Percentiles rank a stretch among this genome's conserved stretches.
These are phyloP conservation scores for Monosporascus cannonballus DNA, from an alignment of 2,329 filamentous ascomycete species.

Conservation along the genomic window DNA sequence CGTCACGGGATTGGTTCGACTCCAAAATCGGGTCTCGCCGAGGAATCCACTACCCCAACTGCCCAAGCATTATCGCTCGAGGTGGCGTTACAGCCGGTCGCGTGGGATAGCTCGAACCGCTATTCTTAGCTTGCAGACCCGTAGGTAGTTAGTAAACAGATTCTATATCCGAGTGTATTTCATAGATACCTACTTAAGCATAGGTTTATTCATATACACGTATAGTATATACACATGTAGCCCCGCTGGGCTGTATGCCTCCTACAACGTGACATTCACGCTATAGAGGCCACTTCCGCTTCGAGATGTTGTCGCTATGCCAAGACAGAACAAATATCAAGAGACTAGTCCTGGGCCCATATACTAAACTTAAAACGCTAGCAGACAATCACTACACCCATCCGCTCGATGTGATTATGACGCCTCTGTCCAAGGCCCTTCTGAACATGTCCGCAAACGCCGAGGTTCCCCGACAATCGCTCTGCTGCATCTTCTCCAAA, in stretches of 20 bases:
- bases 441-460: conserved; percentile 49
- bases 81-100: not conserved
- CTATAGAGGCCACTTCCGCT: too few species aligned
- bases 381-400: conserved; percentile 1
- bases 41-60: not conserved
- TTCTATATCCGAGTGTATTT: too few species aligned
- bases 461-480: conserved; percentile 47
- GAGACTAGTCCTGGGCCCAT: not conserved
- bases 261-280: too few species aligned
- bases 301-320: not conserved
- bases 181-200: too few species aligned
- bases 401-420: conserved; percentile 19
- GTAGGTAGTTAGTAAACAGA: too few species aligned
- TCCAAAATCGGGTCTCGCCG: not conserved
- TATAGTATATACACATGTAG: too few species aligned
- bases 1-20: not conserved
- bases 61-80: not conserved
- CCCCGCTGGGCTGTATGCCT: too few species aligned
- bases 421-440: conserved; percentile 36
- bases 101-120: too few species aligned
- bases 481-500: conserved; percentile 44
- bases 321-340: not conserved
- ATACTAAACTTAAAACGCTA: too few species aligned
- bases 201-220: too few species aligned
- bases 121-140: too few species aligned